These are phyloP conservation scores for Litsea cubeba DNA, from an alignment of 164 flowering plant species.

Conservation along the genomic window DNA sequence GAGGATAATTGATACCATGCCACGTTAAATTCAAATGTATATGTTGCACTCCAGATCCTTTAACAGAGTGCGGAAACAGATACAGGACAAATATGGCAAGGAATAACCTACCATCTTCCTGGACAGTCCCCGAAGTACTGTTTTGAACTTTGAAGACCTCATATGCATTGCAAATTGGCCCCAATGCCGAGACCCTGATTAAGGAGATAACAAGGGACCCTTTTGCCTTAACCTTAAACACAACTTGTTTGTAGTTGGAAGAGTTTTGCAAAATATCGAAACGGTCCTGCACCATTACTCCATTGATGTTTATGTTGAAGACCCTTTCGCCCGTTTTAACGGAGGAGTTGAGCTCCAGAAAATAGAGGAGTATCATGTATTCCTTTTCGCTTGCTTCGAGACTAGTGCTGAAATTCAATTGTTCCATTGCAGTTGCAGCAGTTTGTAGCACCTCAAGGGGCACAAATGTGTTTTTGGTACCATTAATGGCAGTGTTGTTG, in stretches of 20 bases:
- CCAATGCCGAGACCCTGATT: constrained; percentile 32
- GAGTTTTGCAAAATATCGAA: constrained; percentile 36
- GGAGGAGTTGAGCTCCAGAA: constrained; percentile 36
- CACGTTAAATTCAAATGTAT: no score
- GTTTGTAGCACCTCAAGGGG: constrained; percentile 52
- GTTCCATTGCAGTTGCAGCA: constrained; percentile 28
- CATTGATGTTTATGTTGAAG: constrained; percentile 46
- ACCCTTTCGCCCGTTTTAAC: constrained; percentile 47
- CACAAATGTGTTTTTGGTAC: constrained; percentile 13
- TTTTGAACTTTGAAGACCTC: constrained; percentile 43
- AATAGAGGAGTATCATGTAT: constrained; percentile 42
- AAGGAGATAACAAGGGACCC: constrained; percentile 45
- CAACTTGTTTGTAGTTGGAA: constrained; percentile 27
- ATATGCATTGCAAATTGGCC: constrained; percentile 61
- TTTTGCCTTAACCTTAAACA: constrained; percentile 25
- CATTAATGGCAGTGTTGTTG: constrained; percentile 9
- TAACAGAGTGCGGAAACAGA: no score
- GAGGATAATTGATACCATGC: no score
- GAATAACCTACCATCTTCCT: constrained; percentile 37
- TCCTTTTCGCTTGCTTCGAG: constrained; percentile 21
- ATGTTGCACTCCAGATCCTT: no score
- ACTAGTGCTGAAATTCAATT: constrained; percentile 28
- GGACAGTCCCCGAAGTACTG: constrained; percentile 26
- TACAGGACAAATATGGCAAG: no score
- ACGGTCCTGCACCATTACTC: constrained; percentile 10